phyloP scores from a whole-genome alignment of 108 stramenopile genomes.

The Skeletonema potamos region DNA sequence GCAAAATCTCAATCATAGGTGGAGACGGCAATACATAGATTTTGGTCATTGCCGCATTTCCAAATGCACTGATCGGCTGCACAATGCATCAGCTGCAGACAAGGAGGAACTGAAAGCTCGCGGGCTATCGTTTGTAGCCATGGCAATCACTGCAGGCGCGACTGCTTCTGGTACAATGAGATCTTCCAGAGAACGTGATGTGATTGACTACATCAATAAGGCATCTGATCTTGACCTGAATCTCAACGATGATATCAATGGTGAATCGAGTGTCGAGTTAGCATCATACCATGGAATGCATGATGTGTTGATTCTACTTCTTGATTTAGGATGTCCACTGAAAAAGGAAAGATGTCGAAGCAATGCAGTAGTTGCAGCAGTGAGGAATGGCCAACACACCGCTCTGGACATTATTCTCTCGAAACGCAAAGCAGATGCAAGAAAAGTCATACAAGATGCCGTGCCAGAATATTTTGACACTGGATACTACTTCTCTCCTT shows the following conservation, averaged over 20 bases:
- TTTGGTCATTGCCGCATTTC: conserved; percentile 21
- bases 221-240: conserved; percentile 1
- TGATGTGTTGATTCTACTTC: neutral
- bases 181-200: conserved; percentile 2
- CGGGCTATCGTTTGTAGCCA: conserved; percentile 18
- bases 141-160: conserved; percentile 19
- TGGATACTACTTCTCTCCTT: conserved; percentile 10
- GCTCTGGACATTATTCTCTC: conserved; percentile 16
- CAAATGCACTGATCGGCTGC: conserved; percentile 5
- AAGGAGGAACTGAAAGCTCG: neutral
- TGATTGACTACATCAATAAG: conserved; percentile 2
- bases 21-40: conserved; percentile 25
- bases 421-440: conserved; percentile 15
- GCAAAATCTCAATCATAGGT: conserved; percentile 4
- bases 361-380: conserved; percentile 16
- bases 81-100: conserved; percentile 2
- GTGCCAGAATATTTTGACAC: neutral
- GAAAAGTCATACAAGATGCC: conserved; percentile 3
- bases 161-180: conserved; percentile 13
- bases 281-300: conserved; percentile 23
- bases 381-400: conserved; percentile 22
- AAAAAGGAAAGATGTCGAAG: neutral
- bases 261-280: conserved; percentile 4
- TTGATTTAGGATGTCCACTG: conserved; percentile 15
- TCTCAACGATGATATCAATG: conserved; percentile 17